Evolutionary conservation across 768 basidiomycete genomes (phyloP), one percentile per base, ranked within the genome.

Genomic region (Pleurotus platypus): DNA sequence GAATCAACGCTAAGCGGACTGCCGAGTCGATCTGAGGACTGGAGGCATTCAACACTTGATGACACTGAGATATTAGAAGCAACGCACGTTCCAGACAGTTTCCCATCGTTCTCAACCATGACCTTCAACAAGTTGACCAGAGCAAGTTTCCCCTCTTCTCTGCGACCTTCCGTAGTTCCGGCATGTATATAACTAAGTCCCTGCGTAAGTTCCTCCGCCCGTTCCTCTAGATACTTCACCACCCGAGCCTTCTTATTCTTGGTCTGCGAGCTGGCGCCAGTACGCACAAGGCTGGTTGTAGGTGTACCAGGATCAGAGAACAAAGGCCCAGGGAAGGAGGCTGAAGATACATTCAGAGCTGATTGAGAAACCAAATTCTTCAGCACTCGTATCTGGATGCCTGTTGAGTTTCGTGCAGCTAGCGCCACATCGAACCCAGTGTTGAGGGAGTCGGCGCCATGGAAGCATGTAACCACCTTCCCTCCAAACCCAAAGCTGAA

Each of bases 401-500:
- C 80, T 1, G 86, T 87, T 9, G 87, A 83, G 49, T 83, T 83
- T 27, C 89, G 82, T 13, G 86, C 83, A 11, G 87, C 82, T 22
- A 92, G 73, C 1, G 89, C 86, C 48, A 91, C 84, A 69, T 92
- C 88, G 67, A 92, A 87, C 43, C 89, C 87, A 16, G 87, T 84
- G 67, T 77, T 84, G 66, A 88, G 69, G 13, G 83, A 81, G 11
- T 81, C 74, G 51, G 82, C 78, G 27, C 83, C 81, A 62, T 92
- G 93, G 75, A 96, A 97, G 69, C 91, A 95, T 6, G 92, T 87
- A 7, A 95, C 80, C 57, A 98, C 64, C 65, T 89, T 89, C 9
- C 95, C 95, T n/a, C 94, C 94, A 64, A 95, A 94, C 0, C 96
- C 96, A 64, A 98, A 97, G 60, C 85, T 89, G 55, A 95, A 75